Conservation (phyloP, 768 basidiomycete species). For the Suillus plorans region DNA sequence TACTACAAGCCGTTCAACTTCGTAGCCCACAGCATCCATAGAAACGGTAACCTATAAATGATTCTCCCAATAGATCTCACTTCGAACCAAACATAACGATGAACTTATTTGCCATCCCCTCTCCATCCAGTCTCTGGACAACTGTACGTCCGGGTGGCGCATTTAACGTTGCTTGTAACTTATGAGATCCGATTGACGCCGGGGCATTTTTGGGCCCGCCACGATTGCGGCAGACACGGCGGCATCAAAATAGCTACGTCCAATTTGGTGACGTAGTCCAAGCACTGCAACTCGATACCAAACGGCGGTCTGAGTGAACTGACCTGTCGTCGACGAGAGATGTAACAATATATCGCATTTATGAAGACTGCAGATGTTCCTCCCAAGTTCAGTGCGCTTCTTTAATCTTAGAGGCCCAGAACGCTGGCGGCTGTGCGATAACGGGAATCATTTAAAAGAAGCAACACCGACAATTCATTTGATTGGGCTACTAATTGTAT, state of each 20-base stretch:
- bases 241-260: no score
- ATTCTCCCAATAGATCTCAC: not conserved
- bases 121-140: not conserved
- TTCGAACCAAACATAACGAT: not conserved
- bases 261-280: not conserved
- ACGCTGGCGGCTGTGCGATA: not conserved
- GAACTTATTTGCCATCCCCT: not conserved
- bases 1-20: not conserved
- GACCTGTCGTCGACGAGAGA: not conserved
- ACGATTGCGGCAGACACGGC: no score
- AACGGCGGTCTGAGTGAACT: not conserved
- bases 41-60: not conserved
- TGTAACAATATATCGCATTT: not conserved
- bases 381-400: not conserved
- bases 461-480: not conserved
- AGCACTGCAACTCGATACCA: not conserved
- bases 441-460: not conserved
- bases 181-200: no score
- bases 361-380: no score
- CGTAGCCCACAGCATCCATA: not conserved
- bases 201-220: no score
- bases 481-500: not conserved
- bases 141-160: not conserved
- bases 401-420: not conserved
- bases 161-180: not conserved